Conservation (phyloP, 2,329 filamentous ascomycete species). For the Aphanocladium album region DNA sequence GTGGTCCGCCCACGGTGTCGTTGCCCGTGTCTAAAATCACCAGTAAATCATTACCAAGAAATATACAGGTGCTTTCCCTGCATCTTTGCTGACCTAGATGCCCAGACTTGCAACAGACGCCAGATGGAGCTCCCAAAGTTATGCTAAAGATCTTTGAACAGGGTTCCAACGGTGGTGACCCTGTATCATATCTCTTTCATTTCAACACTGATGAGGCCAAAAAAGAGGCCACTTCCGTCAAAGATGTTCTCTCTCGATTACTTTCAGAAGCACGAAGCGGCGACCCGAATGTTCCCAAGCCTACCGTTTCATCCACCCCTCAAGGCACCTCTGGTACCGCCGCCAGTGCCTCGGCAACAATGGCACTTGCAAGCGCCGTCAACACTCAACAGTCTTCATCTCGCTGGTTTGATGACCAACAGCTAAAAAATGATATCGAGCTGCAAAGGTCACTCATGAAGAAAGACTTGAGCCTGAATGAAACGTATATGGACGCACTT, state of each 20-base stretch:
- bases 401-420: conserved; percentile 74
- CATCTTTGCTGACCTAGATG: background rate
- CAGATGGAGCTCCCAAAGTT: conserved; percentile 79
- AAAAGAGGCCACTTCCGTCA: conserved; percentile 78
- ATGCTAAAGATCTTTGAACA: conserved; percentile 91
- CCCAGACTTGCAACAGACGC: conserved; percentile 88
- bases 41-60: conserved; percentile 52
- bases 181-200: conserved; percentile 75
- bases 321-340: conserved; percentile 24
- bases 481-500: conserved; percentile 82
- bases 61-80: background rate
- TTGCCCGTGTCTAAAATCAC: conserved; percentile 73
- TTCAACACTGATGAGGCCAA: conserved; percentile 81
- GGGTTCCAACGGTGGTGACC: conserved; percentile 49
- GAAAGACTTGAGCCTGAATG: conserved; percentile 67
- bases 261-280: conserved; percentile 63
- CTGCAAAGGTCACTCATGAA: conserved; percentile 86
- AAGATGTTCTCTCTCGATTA: conserved; percentile 72
- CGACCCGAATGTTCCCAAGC: conserved; percentile 47
- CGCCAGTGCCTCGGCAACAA: conserved; percentile 57
- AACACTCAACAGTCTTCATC: conserved; percentile 50
- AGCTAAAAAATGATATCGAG: conserved; percentile 70
- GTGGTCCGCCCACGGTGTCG: conserved; percentile 60
- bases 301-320: conserved; percentile 27
- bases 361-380: conserved; percentile 72